Percentiles rank a stretch among this genome's conserved stretches.
phyloP scores from a whole-genome alignment of 106 monocot species.

The Phalaenopsis aphrodite region DNA sequence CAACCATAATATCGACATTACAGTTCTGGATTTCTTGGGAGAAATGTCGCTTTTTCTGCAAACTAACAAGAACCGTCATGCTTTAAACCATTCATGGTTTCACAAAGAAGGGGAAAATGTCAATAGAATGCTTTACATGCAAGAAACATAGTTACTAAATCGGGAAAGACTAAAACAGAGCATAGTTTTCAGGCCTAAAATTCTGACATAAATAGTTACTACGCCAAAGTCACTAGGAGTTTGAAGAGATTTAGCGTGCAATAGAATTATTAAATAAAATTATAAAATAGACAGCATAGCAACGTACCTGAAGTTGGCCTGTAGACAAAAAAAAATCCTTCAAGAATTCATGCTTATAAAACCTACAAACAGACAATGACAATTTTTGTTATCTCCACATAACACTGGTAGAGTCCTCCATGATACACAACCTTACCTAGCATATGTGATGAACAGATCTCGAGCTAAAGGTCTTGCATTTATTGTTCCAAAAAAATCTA shows the following conservation, averaged over 20 bases:
- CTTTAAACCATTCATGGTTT: too few species aligned
- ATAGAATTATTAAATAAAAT: slow-evolving; percentile 3
- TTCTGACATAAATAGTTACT: neutral
- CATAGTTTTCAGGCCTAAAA: neutral
- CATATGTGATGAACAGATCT: slow-evolving; percentile 87
- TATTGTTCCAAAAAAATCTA: slow-evolving; percentile 83
- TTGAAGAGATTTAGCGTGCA: neutral
- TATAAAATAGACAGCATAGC: slow-evolving; percentile 1
- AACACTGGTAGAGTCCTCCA: neutral
- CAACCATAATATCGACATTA: too few species aligned
- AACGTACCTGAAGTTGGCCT: slow-evolving; percentile 72
- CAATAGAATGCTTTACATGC: neutral
- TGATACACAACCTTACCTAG: slow-evolving; percentile 39
- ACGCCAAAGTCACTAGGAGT: neutral
- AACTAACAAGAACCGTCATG: too few species aligned
- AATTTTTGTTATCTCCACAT: neutral
- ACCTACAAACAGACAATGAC: slow-evolving; percentile 36
- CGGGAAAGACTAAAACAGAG: neutral
- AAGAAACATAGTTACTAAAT: neutral
- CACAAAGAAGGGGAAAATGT: neutral
- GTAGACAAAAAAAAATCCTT: slow-evolving; percentile 92
- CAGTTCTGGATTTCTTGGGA: too few species aligned
- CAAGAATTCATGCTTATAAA: slow-evolving; percentile 68
- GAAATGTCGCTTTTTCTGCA: too few species aligned
- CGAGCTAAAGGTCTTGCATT: slow-evolving; percentile 86